Conservation (phyloP, 2,329 filamentous ascomycete species). For the Emericellopsis atlantica region DNA sequence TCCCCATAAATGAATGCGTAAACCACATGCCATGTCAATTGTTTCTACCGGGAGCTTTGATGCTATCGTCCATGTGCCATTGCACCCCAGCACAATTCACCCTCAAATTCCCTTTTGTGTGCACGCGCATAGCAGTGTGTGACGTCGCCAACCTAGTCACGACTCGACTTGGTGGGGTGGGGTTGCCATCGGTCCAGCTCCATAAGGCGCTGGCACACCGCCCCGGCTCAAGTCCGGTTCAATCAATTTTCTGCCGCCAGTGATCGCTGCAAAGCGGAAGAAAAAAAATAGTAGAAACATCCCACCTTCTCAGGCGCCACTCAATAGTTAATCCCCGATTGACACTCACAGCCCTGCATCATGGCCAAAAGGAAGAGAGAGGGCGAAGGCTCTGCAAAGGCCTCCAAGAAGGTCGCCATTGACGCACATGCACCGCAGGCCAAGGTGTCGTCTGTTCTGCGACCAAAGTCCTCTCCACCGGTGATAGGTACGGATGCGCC, state of each 20-base stretch:
- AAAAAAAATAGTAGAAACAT: conserved; percentile 13
- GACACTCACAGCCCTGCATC: background rate
- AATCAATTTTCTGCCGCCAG: conserved; percentile 2
- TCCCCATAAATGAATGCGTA: too few relatives aligned
- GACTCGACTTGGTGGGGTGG: conserved; percentile 2
- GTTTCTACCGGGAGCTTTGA: too few relatives aligned
- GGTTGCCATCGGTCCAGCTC: background rate
- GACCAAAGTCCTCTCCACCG: conserved; percentile 34
- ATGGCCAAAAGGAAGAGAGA: conserved; percentile 38
- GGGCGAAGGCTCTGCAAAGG: conserved; percentile 23
- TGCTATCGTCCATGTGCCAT: too few relatives aligned
- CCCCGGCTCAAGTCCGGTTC: conserved; percentile 3
- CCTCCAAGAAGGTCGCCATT: conserved; percentile 40
- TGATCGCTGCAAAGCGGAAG: conserved; percentile 3
- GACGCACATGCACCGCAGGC: conserved; percentile 25
- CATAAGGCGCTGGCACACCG: background rate
- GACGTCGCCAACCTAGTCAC: conserved; percentile 2
- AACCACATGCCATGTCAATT: too few relatives aligned
- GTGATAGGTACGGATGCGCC: conserved; percentile 31
- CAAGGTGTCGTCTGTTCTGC: conserved; percentile 31
- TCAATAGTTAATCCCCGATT: conserved; percentile 1
- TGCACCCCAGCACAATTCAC: background rate
- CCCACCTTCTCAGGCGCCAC: conserved; percentile 6
- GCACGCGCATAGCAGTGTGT: background rate
- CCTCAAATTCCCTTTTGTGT: background rate